Conservation (phyloP, 2,329 filamentous ascomycete genomes). For the Ceratocystis colombiana region DNA sequence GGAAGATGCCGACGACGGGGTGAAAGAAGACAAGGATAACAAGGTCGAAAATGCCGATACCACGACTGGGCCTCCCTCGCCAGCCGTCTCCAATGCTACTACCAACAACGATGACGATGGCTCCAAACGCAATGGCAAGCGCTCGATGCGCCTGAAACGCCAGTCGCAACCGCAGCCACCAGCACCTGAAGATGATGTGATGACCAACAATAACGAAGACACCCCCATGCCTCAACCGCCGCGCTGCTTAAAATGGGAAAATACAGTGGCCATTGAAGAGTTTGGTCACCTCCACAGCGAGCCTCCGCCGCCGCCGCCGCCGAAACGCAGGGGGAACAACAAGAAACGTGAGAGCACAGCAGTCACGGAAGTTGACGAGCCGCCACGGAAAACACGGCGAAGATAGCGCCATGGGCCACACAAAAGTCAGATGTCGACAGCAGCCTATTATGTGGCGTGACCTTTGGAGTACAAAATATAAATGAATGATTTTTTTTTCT, state of each 20-base stretch:
- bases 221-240: conserved; percentile 39
- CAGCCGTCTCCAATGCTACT: neutral
- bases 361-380: conserved; percentile 27
- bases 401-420: conserved; percentile 18
- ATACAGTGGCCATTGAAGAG: conserved; percentile 48
- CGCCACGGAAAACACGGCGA: conserved; percentile 29
- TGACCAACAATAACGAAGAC: neutral
- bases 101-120: conserved; percentile 8
- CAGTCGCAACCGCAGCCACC: neutral
- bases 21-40: conserved; percentile 31
- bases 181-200: neutral
- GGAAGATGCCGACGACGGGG: conserved; percentile 27
- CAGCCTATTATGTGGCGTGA: neutral
- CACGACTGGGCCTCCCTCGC: conserved; percentile 25
- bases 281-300: conserved; percentile 49
- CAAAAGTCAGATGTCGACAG: neutral
- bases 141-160: conserved; percentile 3
- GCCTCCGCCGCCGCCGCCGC: conserved; percentile 42
- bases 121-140: conserved; percentile 10
- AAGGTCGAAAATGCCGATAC: conserved; percentile 40
- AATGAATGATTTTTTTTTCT: neutral
- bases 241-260: conserved; percentile 46
- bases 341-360: conserved; percentile 41
- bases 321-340: conserved; percentile 38
- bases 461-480: conserved; percentile 11